phyloP scores from a whole-genome alignment of 306 rosid species.

The Dicorynia guianensis region DNA sequence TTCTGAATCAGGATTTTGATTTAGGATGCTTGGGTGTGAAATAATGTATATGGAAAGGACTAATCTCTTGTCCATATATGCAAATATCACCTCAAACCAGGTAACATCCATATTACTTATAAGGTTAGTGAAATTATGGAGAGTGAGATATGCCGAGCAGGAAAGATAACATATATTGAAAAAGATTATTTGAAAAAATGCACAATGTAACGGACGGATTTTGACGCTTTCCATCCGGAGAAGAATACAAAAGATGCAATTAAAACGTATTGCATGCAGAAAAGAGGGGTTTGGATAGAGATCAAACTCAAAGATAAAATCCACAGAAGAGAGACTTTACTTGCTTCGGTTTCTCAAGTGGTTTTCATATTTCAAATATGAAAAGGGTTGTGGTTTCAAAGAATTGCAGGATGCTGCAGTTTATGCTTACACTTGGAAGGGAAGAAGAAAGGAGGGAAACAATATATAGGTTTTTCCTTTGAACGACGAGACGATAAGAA shows the following conservation, averaged over 20 bases:
- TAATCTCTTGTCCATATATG: background rate
- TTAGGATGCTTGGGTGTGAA: constrained; percentile 15
- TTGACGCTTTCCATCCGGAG: background rate
- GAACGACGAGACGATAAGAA: too few relatives aligned
- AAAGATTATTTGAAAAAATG: background rate
- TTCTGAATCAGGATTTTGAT: background rate
- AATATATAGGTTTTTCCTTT: too few relatives aligned
- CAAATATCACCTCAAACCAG: background rate
- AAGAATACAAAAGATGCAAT: background rate
- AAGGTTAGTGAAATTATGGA: background rate
- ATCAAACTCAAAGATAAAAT: background rate
- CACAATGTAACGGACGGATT: background rate
- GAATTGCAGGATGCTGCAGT: background rate
- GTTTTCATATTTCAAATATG: background rate
- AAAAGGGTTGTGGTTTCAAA: background rate
- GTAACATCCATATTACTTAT: background rate
- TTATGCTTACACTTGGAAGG: background rate
- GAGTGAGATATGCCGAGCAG: background rate
- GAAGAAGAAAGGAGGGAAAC: too few relatives aligned
- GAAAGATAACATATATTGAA: constrained; percentile 14
- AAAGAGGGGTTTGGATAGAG: background rate
- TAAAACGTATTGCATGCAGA: background rate
- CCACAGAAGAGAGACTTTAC: background rate
- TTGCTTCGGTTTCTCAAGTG: too few relatives aligned
- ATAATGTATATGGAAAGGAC: background rate